These are phyloP conservation scores for Orychophragmus violaceus DNA, from an alignment of 345 rosid genomes.

Conservation along the genomic window DNA sequence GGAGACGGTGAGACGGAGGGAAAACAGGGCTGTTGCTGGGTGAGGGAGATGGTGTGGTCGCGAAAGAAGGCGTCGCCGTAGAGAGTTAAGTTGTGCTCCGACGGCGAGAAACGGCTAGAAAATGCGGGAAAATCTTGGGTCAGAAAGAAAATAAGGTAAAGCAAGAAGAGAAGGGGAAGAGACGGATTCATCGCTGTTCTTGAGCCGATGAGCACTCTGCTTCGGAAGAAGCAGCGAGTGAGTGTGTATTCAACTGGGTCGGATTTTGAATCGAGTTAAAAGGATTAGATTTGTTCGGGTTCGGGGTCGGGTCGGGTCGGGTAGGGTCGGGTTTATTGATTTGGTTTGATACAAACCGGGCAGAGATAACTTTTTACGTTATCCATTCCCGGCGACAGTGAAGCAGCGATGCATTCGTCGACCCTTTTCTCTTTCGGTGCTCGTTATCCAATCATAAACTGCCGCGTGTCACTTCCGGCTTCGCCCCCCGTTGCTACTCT, in stretches of 20 bases:
- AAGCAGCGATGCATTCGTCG: constrained; percentile 38
- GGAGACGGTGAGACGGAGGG: constrained; percentile 27
- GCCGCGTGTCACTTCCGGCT: constrained; percentile 40
- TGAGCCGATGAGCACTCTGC: not conserved
- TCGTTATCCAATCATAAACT: constrained; percentile 40
- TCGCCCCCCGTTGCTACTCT: constrained; percentile 8
- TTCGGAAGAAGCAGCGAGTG: not conserved
- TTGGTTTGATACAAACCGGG: constrained; percentile 1
- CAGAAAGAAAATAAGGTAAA: constrained; percentile 33
- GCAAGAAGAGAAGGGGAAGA: constrained; percentile 27
- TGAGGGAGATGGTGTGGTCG: constrained; percentile 53
- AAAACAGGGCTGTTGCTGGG: constrained; percentile 46
- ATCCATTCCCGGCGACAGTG: constrained; percentile 44
- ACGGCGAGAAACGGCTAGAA: constrained; percentile 30
- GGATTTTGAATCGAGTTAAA: not conserved
- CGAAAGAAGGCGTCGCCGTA: constrained; percentile 59
- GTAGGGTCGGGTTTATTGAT: not conserved
- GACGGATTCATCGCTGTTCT: constrained; percentile 11
- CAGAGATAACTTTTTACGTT: not conserved
- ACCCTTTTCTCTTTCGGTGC: constrained; percentile 38
- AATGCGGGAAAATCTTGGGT: constrained; percentile 24
- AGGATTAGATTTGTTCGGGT: no score
- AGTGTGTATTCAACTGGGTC: not conserved
- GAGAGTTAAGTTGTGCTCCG: constrained; percentile 50
- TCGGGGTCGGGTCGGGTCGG: not conserved